Conservation (phyloP, 2,329 filamentous ascomycete genomes). For the Pestalotiopsis sp. region DNA sequence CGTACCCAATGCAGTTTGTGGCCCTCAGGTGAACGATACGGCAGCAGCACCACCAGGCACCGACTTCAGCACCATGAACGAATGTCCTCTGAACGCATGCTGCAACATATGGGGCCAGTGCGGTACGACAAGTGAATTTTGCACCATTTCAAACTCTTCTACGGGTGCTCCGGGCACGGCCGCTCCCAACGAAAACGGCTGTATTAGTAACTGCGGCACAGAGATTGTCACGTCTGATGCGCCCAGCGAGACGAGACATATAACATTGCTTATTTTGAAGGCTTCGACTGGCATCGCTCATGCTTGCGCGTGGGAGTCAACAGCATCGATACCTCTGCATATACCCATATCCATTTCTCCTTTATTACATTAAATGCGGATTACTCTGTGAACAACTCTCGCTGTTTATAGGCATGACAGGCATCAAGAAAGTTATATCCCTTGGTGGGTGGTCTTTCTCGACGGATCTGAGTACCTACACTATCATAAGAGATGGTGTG, state of each 20-base stretch:
- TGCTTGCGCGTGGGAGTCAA: constrained; percentile 20
- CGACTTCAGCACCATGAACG: constrained; percentile 3
- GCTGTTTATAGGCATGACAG: constrained; percentile 26
- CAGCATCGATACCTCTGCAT: constrained; percentile 16
- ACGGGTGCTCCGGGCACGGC: constrained; percentile 6
- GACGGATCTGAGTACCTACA: constrained; percentile 35
- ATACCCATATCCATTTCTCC: constrained; percentile 30
- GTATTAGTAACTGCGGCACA: constrained; percentile 19
- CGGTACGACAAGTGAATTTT: constrained; percentile 31
- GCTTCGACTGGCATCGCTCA: constrained; percentile 17
- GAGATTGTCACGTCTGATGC: constrained; percentile 13
- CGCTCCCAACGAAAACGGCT: constrained; percentile 9
- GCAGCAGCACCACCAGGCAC: neutral
- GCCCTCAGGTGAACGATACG: constrained; percentile 17
- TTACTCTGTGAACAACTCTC: neutral
- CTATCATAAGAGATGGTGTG: constrained; percentile 37
- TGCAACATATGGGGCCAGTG: constrained; percentile 29
- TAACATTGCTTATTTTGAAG: constrained; percentile 20
- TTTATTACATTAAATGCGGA: constrained; percentile 29
- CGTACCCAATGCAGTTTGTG: constrained; percentile 22
- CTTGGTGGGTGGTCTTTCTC: constrained; percentile 47
- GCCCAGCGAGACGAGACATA: neutral
- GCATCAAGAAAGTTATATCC: constrained; percentile 38
- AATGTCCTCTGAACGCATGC: neutral
- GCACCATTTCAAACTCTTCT: constrained; percentile 4